A percentile compares a stretch with the other conserved stretches of the same genome.
Conservation (phyloP, 2,329 filamentous ascomycete species). For the Tricladium varicosporioides region DNA sequence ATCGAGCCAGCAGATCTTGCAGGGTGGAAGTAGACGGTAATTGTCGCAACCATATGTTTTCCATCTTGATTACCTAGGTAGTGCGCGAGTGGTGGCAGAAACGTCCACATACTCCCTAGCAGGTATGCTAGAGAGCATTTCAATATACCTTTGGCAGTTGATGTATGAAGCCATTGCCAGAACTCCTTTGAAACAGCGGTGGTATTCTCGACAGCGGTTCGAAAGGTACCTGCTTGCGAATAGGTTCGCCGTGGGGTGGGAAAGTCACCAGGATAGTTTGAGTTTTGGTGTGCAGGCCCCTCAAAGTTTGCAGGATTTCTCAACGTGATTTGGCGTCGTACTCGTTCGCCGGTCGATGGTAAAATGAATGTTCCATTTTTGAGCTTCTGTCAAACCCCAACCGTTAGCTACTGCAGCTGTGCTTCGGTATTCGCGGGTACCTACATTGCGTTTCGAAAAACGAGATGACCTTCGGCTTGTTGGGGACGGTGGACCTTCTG, state of each 20-base stretch:
- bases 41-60: slow-evolving; percentile 90
- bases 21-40: slow-evolving; percentile 94
- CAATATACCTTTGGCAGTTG: slow-evolving; percentile 74
- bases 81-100: slow-evolving; percentile 68
- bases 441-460: slow-evolving; percentile 27
- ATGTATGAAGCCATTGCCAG: slow-evolving; percentile 64
- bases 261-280: slow-evolving; percentile 9
- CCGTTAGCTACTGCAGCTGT: slow-evolving; percentile 4
- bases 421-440: slow-evolving; percentile 5
- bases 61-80: slow-evolving; percentile 82
- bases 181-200: slow-evolving; percentile 39
- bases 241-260: slow-evolving; percentile 18
- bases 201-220: slow-evolving; percentile 34
- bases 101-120: slow-evolving; percentile 81
- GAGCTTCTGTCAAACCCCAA: slow-evolving; percentile 55
- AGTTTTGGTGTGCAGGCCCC: slow-evolving; percentile 11
- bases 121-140: slow-evolving; percentile 92
- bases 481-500: slow-evolving; percentile 27
- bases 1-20: slow-evolving; percentile 84
- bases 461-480: slow-evolving; percentile 21
- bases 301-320: slow-evolving; percentile 48
- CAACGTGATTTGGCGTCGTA: slow-evolving; percentile 76
- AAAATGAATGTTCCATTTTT: slow-evolving; percentile 85
- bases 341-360: slow-evolving; percentile 80
- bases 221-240: slow-evolving; percentile 32